Percentiles rank a stretch among this genome's conserved stretches.
phyloP scores from a whole-genome alignment of 2,329 filamentous ascomycete genomes.

The Ophiostoma himal-ulmi region DNA sequence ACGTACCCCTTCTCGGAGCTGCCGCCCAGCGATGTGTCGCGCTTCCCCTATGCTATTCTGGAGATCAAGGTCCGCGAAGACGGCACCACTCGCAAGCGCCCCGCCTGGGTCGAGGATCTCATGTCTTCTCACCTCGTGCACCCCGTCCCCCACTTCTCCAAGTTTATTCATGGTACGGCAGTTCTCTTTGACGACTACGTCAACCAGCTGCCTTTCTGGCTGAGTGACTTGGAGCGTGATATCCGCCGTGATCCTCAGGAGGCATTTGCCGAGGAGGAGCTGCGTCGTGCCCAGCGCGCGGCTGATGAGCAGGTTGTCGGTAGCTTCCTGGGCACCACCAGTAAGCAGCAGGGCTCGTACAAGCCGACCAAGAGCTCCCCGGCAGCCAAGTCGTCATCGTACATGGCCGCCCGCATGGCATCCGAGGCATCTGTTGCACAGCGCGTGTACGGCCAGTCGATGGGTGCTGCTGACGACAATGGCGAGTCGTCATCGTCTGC shows the following conservation, averaged over 20 bases:
- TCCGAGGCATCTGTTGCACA: constrained; percentile 25
- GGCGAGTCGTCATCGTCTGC: constrained; percentile 16
- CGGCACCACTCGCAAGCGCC: constrained; percentile 53
- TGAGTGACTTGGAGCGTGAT: constrained; percentile 83
- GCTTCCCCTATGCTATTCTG: constrained; percentile 84
- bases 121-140: constrained; percentile 92
- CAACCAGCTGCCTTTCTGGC: constrained; percentile 94
- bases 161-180: constrained; percentile 91
- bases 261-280: constrained; percentile 87
- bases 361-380: constrained; percentile 61
- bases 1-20: constrained; percentile 82
- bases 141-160: constrained; percentile 83
- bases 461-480: not conserved
- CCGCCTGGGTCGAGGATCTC: constrained; percentile 83
- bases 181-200: constrained; percentile 92
- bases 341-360: constrained; percentile 44
- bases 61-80: constrained; percentile 84
- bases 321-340: constrained; percentile 65
- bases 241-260: constrained; percentile 88
- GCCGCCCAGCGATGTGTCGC: constrained; percentile 82
- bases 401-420: constrained; percentile 50
- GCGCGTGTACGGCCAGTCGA: constrained; percentile 14
- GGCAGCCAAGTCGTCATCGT: constrained; percentile 53
- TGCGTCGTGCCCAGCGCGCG: constrained; percentile 70
- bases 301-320: constrained; percentile 88